These are phyloP conservation scores for Thielaviopsis punctulata DNA, from an alignment of 2,329 filamentous ascomycete genomes.

Conservation along the genomic window DNA sequence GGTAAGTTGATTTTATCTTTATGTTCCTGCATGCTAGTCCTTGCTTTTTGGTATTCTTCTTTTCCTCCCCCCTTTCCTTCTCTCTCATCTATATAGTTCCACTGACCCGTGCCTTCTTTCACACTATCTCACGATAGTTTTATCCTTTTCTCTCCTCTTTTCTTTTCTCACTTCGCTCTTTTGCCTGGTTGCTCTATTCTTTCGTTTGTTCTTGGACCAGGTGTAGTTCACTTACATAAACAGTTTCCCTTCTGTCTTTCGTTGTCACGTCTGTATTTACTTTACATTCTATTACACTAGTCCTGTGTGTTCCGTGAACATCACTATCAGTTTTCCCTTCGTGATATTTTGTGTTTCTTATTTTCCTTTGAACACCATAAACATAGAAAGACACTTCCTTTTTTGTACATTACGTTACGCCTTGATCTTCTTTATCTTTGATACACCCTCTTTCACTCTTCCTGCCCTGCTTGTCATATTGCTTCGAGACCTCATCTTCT, in stretches of 20 bases:
- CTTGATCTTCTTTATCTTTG: not conserved
- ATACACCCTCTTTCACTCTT: not conserved
- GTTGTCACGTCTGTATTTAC: too few species aligned
- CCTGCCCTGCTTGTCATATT: not conserved
- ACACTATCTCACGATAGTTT: not conserved
- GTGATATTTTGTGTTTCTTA: not conserved
- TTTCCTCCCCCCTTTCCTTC: constrained; percentile 9
- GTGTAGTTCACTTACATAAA: too few species aligned
- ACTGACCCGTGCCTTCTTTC: constrained; percentile 12
- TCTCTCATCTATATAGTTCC: constrained; percentile 10
- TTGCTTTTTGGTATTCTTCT: constrained; percentile 10
- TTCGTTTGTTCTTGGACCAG: too few species aligned
- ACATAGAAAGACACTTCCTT: not conserved
- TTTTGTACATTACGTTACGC: not conserved
- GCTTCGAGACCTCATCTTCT: not conserved
- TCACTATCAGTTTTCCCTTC: too few species aligned
- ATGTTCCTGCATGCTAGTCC: not conserved
- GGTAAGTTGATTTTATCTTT: not conserved
- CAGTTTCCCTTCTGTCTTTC: too few species aligned
- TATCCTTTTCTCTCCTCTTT: not conserved
- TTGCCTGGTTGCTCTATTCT: not conserved
- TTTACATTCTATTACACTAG: not conserved
- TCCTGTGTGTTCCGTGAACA: not conserved
- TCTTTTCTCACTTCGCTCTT: not conserved
- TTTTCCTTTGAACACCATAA: not conserved